These are phyloP conservation scores for Nakazawaea molendinolei DNA, from an alignment of 805 yeast genomes.

Conservation along the genomic window DNA sequence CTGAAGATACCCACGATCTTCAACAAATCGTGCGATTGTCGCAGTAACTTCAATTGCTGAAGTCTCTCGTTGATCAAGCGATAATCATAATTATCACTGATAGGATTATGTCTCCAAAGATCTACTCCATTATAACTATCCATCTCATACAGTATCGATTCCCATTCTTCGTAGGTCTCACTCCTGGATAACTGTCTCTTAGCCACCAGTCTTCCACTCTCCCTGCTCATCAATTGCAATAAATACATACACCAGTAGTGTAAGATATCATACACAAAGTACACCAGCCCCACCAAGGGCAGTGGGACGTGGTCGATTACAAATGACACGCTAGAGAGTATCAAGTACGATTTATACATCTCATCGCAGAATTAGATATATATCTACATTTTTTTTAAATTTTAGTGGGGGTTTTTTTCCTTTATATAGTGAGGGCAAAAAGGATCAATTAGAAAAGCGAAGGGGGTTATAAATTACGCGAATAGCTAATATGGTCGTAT, in stretches of 20 bases:
- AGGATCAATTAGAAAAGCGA: background rate
- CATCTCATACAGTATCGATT: conserved; percentile 38
- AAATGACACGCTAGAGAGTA: conserved; percentile 4
- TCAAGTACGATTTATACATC: conserved; percentile 9
- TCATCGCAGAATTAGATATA: background rate
- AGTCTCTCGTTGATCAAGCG: conserved; percentile 71
- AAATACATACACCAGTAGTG: conserved; percentile 39
- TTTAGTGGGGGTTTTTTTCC: background rate
- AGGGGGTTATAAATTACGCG: background rate
- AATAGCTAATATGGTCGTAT: conserved; percentile 21
- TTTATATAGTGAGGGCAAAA: background rate
- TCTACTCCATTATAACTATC: conserved; percentile 49
- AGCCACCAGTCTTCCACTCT: conserved; percentile 40
- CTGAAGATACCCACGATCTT: conserved; percentile 61
- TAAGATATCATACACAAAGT: conserved; percentile 36
- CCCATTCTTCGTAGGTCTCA: conserved; percentile 67
- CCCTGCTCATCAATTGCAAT: conserved; percentile 27
- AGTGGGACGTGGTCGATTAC: conserved; percentile 18
- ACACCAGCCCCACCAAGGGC: conserved; percentile 19
- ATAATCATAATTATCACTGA: conserved; percentile 78
- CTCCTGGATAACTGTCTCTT: conserved; percentile 44
- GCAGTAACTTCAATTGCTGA: conserved; percentile 52
- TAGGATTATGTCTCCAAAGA: conserved; percentile 77
- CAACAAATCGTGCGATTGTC: conserved; percentile 50
- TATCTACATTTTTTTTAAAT: background rate